A percentile compares a stretch with the other conserved stretches of the same genome.
These are phyloP conservation scores for Albatrellus ellisii DNA, from an alignment of 768 basidiomycete genomes.

Conservation along the genomic window DNA sequence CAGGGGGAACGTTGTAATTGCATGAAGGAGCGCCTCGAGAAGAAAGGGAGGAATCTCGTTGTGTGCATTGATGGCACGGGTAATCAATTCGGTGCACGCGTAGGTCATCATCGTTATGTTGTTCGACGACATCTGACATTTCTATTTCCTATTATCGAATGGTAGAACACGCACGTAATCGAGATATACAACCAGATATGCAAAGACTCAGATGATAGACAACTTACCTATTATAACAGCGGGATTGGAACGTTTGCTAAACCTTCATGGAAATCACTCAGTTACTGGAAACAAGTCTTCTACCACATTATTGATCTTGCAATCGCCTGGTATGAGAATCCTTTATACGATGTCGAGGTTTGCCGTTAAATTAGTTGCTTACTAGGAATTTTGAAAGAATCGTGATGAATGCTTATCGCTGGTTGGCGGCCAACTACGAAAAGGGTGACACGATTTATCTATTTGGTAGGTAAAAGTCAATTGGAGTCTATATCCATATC, in stretches of 20 bases:
- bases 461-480: slow-evolving; percentile 20
- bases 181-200: slow-evolving; percentile 25
- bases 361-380: not conserved
- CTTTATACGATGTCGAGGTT: not conserved
- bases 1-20: too few relatives aligned
- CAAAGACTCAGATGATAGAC: slow-evolving; percentile 17
- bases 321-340: slow-evolving; percentile 22
- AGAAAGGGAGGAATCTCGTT: not conserved
- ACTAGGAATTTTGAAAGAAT: slow-evolving; percentile 24
- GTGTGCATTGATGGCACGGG: slow-evolving; percentile 3
- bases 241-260: slow-evolving; percentile 26
- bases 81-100: not conserved
- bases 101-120: too few relatives aligned
- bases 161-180: slow-evolving; percentile 29
- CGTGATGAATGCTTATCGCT: slow-evolving; percentile 25
- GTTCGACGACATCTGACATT: not conserved
- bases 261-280: slow-evolving; percentile 2
- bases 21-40: too few relatives aligned
- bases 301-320: slow-evolving; percentile 21
- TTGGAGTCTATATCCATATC: not conserved
- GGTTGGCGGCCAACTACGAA: slow-evolving; percentile 27
- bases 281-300: slow-evolving; percentile 12
- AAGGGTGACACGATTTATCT: slow-evolving; percentile 27
- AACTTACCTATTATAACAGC: slow-evolving; percentile 29
- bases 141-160: not conserved